These are phyloP conservation scores for Mucor racemosus DNA, from an alignment of 371 early-diverging fungal species.

Conservation along the genomic window DNA sequence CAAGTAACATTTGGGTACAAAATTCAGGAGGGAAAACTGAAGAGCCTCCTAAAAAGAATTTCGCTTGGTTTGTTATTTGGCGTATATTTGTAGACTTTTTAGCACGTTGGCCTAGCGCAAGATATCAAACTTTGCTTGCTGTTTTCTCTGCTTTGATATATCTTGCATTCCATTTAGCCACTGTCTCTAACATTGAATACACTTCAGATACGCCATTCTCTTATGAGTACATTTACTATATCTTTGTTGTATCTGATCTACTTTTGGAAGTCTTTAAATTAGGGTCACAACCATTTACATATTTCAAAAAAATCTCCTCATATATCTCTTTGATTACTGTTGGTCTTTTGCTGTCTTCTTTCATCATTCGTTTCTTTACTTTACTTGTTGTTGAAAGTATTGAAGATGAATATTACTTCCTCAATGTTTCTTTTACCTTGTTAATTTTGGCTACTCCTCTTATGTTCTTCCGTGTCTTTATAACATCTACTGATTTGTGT, in stretches of 20 bases:
- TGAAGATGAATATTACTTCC: constrained; percentile 13
- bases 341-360: constrained; percentile 26
- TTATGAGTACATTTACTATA: constrained; percentile 48
- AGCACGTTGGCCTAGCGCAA: constrained; percentile 43
- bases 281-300: constrained; percentile 20
- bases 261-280: constrained; percentile 34
- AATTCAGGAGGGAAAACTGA: not conserved
- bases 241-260: constrained; percentile 41
- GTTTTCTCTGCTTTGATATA: constrained; percentile 34
- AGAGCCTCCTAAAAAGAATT: constrained; percentile 2
- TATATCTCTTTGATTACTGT: constrained; percentile 32
- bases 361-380: constrained; percentile 31
- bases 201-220: constrained; percentile 23
- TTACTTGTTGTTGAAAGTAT: constrained; percentile 22
- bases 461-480: constrained; percentile 42
- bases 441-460: constrained; percentile 43
- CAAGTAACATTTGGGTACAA: constrained; percentile 31
- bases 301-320: constrained; percentile 30
- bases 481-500: constrained; percentile 27
- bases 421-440: constrained; percentile 30
- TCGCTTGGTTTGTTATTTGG: constrained; percentile 17
- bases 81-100: constrained; percentile 24
- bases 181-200: constrained; percentile 40
- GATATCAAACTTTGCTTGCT: constrained; percentile 40
- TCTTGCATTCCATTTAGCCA: constrained; percentile 39